Conservation (phyloP, 176 grass and related monocot genomes). For the Triticum timopheevii region DNA sequence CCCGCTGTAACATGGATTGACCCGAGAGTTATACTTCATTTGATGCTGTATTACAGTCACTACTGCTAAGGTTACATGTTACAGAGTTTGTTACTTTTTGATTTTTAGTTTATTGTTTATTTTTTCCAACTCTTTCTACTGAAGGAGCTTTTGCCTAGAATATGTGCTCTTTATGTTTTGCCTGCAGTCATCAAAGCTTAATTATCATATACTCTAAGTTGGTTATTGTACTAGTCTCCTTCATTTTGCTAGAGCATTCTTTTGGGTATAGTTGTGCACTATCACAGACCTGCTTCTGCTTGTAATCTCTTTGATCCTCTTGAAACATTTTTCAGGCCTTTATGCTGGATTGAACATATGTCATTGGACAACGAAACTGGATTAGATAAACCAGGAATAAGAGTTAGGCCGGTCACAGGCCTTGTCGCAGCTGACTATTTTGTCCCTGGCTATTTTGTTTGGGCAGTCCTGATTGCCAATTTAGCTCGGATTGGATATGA, state of each 20-base stretch:
- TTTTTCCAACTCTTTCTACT: not conserved
- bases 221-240: not conserved
- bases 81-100: constrained; percentile 8
- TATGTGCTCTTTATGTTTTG: constrained; percentile 2
- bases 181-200: not conserved
- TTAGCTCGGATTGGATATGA: constrained; percentile 97
- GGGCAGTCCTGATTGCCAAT: constrained; percentile 98
- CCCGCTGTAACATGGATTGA: not conserved
- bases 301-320: constrained; percentile 12
- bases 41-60: not conserved
- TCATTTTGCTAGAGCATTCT: constrained; percentile 9
- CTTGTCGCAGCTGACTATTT: constrained; percentile 99
- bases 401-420: constrained; percentile 83
- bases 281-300: not conserved
- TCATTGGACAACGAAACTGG: constrained; percentile 98
- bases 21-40: constrained; percentile 1
- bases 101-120: not conserved
- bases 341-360: constrained; percentile 99
- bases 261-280: not conserved
- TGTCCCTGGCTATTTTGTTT: constrained; percentile 99
- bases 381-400: constrained; percentile 86
- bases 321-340: constrained; percentile 63
- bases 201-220: not conserved
- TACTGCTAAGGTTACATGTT: not conserved
- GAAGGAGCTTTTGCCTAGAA: not conserved